Evolutionary conservation across 2,329 filamentous ascomycete species (phyloP), one percentile per base, ranked within the genome.

Genomic region (Trichoderma koningiopsis): DNA sequence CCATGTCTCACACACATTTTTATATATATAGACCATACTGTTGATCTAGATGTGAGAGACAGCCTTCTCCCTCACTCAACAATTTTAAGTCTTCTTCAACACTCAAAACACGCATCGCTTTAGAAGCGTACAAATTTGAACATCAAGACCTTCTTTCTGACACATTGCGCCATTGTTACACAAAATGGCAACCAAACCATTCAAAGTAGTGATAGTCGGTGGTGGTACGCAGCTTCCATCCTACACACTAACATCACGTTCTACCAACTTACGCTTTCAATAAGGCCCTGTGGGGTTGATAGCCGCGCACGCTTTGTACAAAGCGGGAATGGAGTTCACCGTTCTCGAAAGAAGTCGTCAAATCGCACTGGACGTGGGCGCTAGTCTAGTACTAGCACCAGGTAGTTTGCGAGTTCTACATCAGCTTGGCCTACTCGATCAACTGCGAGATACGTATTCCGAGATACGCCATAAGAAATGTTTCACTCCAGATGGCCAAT

Each of bases 251-350:
- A 31, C 33, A 13, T 14, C 33, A 35, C 11, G 22, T 5, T 22
- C 35, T 14, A 16, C 22, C 4, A 19, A 31, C 31, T 64, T 10
- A 56, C 24, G 33, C 19, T n/a, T 43, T 43, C 7, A 22, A 56
- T 29, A 55, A 64, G 76, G 76, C 0, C 76, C 76, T 0, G 72
- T 76, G 1, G 77, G 77, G 1, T 69, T 78, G 2, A 72, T 71
- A 0, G 73, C 76, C 1, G 77, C 77, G 1, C 75, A 76, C 16
- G 71, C 74, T 0, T 71, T 78, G 1, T 68, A 69, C 4, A 73
- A 62, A 3, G 77, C 76, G 5, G 71, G 72, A n/a, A 78, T 83
- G 43, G 78, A 82, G 65, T 83, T 80, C 13, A 72, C 81, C 52
- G 65, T 83, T 8, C 78, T 83, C 1, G 81, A 83, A 63, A 71